Evolutionary conservation across 163 green algal species (phyloP).

Genomic region (Coccomyxa subellipsoidea): DNA sequence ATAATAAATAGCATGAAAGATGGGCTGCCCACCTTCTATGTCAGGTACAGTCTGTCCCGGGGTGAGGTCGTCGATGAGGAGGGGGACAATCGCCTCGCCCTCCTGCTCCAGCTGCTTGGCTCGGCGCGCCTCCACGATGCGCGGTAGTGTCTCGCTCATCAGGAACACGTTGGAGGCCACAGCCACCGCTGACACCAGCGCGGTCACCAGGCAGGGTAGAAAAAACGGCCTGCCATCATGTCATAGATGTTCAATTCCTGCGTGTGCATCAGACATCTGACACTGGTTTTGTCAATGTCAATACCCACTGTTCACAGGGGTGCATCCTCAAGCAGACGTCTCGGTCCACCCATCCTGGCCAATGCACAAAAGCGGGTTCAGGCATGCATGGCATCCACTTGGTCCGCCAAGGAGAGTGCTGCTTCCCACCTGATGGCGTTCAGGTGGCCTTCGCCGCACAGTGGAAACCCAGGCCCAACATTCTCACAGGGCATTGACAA

Average conservation of each 20-base stretch:
- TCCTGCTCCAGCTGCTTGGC: background rate
- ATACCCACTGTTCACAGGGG: no score
- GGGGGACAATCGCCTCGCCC: background rate
- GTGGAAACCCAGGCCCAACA: background rate
- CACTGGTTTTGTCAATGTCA: no score
- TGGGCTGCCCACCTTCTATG: background rate
- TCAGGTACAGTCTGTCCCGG: background rate
- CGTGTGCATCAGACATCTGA: no score
- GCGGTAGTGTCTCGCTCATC: slow-evolving; percentile 42
- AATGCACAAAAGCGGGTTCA: no score
- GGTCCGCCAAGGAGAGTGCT: no score
- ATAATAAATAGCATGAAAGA: no score
- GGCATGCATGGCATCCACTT: no score
- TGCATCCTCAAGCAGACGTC: no score
- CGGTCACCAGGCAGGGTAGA: slow-evolving; percentile 42
- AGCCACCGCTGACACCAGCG: slow-evolving; percentile 22
- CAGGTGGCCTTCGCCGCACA: slow-evolving; percentile 28
- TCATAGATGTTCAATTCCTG: background rate
- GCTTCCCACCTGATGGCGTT: slow-evolving; percentile 25
- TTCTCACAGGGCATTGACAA: slow-evolving; percentile 18
- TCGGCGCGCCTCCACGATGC: background rate
- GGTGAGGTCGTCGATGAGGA: background rate
- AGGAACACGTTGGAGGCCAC: slow-evolving; percentile 16
- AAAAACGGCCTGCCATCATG: slow-evolving; percentile 41
- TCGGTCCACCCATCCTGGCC: no score